A percentile compares a stretch with the other conserved stretches of the same genome.
These are phyloP conservation scores for Actinidia chinensis DNA, from an alignment of 179 eudicot genomes.

Conservation along the genomic window DNA sequence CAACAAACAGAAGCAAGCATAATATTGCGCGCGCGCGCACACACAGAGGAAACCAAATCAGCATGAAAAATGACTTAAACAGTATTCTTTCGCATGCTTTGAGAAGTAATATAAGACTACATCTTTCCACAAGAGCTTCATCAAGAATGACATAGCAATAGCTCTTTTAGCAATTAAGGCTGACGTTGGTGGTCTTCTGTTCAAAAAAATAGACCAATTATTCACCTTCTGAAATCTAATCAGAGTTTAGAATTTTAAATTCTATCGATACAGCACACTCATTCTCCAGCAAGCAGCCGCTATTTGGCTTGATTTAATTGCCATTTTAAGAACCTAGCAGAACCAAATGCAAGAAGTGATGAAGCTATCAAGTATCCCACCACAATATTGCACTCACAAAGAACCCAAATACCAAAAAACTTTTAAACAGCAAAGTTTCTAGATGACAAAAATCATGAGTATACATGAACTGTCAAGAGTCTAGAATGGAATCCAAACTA, in stretches of 20 bases:
- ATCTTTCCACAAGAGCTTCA: neutral
- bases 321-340: neutral
- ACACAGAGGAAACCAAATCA: neutral
- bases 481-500: neutral
- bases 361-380: neutral
- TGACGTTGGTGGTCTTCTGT: neutral
- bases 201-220: neutral
- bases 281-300: neutral
- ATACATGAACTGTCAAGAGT: neutral
- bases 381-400: neutral
- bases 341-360: neutral
- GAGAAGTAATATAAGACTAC: too few species aligned
- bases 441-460: neutral
- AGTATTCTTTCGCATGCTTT: neutral
- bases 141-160: neutral
- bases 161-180: neutral
- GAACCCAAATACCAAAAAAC: neutral
- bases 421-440: neutral
- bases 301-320: neutral
- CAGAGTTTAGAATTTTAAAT: neutral
- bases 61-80: neutral
- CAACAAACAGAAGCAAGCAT: neutral
- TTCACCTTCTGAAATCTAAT: neutral
- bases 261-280: neutral
- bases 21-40: neutral